phyloP scores from a whole-genome alignment of 2,329 filamentous ascomycete species.

The Pseudodiploospora longispora region DNA sequence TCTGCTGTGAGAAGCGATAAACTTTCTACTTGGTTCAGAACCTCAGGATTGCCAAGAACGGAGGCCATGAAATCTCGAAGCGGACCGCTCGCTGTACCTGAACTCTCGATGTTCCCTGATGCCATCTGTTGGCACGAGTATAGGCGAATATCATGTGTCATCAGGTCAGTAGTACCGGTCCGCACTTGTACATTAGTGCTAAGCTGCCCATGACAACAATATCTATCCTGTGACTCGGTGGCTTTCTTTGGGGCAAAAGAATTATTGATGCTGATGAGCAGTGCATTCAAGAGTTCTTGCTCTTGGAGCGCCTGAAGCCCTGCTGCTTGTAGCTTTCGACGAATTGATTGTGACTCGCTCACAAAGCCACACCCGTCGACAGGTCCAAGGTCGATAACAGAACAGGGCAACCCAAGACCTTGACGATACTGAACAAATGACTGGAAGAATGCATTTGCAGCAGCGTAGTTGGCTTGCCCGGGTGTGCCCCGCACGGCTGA shows the following conservation, averaged over 20 bases:
- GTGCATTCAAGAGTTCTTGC: neutral
- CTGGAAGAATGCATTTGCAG: conserved; percentile 25
- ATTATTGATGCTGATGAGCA: neutral
- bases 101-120: too few species aligned
- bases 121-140: too few species aligned
- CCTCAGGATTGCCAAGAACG: too few species aligned
- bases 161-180: too few species aligned
- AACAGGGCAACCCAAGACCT: conserved; percentile 4
- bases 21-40: too few species aligned
- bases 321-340: neutral
- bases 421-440: conserved; percentile 14
- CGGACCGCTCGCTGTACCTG: too few species aligned
- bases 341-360: neutral
- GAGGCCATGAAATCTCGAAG: too few species aligned
- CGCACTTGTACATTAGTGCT: too few species aligned
- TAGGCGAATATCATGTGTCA: too few species aligned
- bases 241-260: neutral
- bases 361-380: conserved; percentile 2
- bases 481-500: conserved; percentile 17
- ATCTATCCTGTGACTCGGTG: too few species aligned
- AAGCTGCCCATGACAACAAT: too few species aligned
- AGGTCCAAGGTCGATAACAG: conserved; percentile 6
- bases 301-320: neutral
- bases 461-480: conserved; percentile 22
- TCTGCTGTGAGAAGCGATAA: too few species aligned